Percentiles rank a stretch among this genome's conserved stretches.
These are phyloP conservation scores for Xylaria sp. DNA, from an alignment of 2,329 filamentous ascomycete species.

Conservation along the genomic window DNA sequence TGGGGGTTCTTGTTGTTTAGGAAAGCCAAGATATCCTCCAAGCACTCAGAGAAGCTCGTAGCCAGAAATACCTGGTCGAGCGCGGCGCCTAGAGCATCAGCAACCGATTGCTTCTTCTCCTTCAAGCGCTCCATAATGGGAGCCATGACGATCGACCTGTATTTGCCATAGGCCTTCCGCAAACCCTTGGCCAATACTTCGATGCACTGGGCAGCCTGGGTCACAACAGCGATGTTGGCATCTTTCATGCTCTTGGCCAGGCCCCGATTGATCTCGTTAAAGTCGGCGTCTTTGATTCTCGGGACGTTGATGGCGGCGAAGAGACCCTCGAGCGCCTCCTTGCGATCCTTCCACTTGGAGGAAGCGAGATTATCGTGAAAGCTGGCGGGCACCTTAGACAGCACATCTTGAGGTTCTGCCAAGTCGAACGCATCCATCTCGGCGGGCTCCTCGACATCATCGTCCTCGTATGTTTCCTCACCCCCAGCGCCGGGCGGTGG, in stretches of 20 bases:
- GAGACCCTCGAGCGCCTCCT: slow-evolving; percentile 89
- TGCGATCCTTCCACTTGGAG: slow-evolving; percentile 98
- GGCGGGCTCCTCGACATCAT: slow-evolving; percentile 68
- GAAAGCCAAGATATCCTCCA: slow-evolving; percentile 90
- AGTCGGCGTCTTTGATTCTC: slow-evolving; percentile 90
- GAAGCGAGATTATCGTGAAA: slow-evolving; percentile 87
- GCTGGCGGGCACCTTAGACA: slow-evolving; percentile 81
- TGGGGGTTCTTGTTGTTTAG: slow-evolving; percentile 96
- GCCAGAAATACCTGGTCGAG: slow-evolving; percentile 75
- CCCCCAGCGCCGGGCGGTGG: slow-evolving; percentile 68
- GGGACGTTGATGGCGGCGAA: slow-evolving; percentile 82
- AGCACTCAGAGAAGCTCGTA: slow-evolving; percentile 81
- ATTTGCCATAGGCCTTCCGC: slow-evolving; percentile 79
- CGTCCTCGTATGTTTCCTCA: slow-evolving; percentile 66
- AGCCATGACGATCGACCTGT: slow-evolving; percentile 81
- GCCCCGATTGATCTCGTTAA: slow-evolving; percentile 82
- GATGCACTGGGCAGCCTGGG: slow-evolving; percentile 90
- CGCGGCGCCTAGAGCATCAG: slow-evolving; percentile 87
- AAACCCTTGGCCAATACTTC: slow-evolving; percentile 89
- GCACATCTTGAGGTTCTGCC: slow-evolving; percentile 86
- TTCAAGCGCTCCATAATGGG: slow-evolving; percentile 96
- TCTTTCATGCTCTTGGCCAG: slow-evolving; percentile 99
- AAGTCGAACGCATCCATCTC: slow-evolving; percentile 86
- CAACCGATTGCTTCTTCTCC: slow-evolving; percentile 92
- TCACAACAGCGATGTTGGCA: slow-evolving; percentile 94